phyloP scores from a whole-genome alignment of 2,329 filamentous ascomycete species.

The Pseudogymnoascus pannorum region DNA sequence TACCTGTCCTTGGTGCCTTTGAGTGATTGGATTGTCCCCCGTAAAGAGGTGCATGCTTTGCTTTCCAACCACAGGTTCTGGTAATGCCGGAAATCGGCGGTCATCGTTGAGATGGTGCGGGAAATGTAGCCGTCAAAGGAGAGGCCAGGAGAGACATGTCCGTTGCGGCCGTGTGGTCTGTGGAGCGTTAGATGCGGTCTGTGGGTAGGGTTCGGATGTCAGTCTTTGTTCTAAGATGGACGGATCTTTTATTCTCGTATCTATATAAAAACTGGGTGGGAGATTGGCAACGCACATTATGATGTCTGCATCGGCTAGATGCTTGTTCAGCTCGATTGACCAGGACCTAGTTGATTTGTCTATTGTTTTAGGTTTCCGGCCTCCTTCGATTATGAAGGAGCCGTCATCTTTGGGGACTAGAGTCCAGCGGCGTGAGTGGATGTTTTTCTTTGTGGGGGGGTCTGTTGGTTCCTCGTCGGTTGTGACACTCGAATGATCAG shows the following conservation, averaged over 20 bases:
- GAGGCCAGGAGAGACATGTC: neutral
- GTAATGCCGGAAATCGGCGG: constrained; percentile 20
- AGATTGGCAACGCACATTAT: neutral
- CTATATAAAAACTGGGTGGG: too few species aligned
- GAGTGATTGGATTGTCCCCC: neutral
- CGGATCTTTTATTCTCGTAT: too few species aligned
- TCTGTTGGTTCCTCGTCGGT: neutral
- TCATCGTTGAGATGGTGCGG: constrained; percentile 23
- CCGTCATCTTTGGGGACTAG: neutral
- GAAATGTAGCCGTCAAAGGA: constrained; percentile 18
- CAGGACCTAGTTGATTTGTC: neutral
- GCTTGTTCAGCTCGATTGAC: neutral
- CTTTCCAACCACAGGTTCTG: constrained; percentile 23
- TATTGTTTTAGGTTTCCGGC: neutral
- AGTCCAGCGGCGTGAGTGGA: neutral
- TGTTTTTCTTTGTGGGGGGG: neutral
- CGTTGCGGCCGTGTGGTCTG: neutral
- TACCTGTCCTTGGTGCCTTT: constrained; percentile 5
- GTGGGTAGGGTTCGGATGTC: neutral
- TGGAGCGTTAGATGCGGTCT: neutral
- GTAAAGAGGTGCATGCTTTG: constrained; percentile 16
- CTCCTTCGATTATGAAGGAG: neutral
- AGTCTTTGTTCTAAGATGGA: too few species aligned
- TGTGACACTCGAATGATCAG: neutral
- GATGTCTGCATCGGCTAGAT: neutral